These are phyloP conservation scores for Daldinia caldariorum DNA, from an alignment of 495 filamentous ascomycete species.

Conservation along the genomic window DNA sequence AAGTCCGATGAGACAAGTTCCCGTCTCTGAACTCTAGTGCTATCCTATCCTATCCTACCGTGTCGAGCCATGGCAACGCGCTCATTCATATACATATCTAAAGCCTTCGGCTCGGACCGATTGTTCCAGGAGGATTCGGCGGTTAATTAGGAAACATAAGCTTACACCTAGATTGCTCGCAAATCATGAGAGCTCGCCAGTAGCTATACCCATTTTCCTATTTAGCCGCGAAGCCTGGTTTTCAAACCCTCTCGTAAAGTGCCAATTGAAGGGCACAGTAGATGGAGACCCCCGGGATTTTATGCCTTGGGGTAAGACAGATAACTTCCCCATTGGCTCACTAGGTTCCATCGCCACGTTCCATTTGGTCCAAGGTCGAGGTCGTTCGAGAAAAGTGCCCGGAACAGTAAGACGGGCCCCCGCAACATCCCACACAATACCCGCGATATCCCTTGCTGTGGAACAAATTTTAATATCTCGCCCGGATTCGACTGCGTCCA, in stretches of 20 bases:
- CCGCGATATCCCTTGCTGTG: slow-evolving; percentile 21
- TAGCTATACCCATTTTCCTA: slow-evolving; percentile 36
- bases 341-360: slow-evolving; percentile 36
- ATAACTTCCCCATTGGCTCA: slow-evolving; percentile 13
- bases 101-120: slow-evolving; percentile 36
- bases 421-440: slow-evolving; percentile 34
- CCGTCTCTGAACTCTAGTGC: slow-evolving; percentile 17
- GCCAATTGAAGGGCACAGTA: slow-evolving; percentile 35
- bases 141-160: slow-evolving; percentile 44
- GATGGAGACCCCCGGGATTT: slow-evolving; percentile 32
- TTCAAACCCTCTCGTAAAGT: slow-evolving; percentile 26
- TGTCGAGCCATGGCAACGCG: slow-evolving; percentile 13
- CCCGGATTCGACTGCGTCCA: slow-evolving; percentile 10
- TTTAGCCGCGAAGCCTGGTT: slow-evolving; percentile 45
- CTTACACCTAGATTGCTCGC: slow-evolving; percentile 20
- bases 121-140: slow-evolving; percentile 38
- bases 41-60: neutral
- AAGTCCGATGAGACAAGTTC: slow-evolving; percentile 20
- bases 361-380: slow-evolving; percentile 38
- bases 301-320: slow-evolving; percentile 5
- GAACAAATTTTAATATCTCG: slow-evolving; percentile 11
- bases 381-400: slow-evolving; percentile 31
- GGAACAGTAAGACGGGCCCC: slow-evolving; percentile 26
- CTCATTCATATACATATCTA: slow-evolving; percentile 33
- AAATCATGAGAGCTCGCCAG: slow-evolving; percentile 34